Percentiles rank a stretch among this genome's conserved stretches.
phyloP scores from a whole-genome alignment of 1,284 basidiomycete genomes.

The Trichosporon sp. region DNA sequence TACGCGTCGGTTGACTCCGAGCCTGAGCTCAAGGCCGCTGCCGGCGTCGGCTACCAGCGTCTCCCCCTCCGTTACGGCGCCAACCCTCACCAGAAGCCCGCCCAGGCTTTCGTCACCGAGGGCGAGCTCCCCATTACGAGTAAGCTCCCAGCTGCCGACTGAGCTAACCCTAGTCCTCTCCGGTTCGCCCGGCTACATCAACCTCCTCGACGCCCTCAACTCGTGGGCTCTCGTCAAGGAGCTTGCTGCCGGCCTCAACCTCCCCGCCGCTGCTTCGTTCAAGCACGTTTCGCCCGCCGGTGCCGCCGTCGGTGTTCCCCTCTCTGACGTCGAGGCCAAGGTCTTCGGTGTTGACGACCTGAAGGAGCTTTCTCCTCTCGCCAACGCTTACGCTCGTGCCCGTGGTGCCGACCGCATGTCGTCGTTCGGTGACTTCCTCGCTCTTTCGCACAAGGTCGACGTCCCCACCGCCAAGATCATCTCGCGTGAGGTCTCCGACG shows the following conservation, averaged over 20 bases:
- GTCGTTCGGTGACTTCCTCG: constrained; percentile 98
- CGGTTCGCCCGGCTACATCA: constrained; percentile 98
- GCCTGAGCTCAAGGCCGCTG: constrained; percentile 66
- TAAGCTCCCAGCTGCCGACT: constrained; percentile 51
- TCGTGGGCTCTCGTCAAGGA: constrained; percentile 96
- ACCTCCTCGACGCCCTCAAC: constrained; percentile 97
- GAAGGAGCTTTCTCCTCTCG: constrained; percentile 82
- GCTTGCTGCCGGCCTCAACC: constrained; percentile 72
- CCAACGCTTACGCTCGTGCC: constrained; percentile 92
- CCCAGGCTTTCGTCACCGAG: constrained; percentile 89
- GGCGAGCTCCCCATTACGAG: constrained; percentile 94
- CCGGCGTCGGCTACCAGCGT: constrained; percentile 70
- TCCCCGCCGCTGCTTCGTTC: constrained; percentile 97
- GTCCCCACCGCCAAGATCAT: constrained; percentile 93
- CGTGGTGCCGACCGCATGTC: constrained; percentile 99
- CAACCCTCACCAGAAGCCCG: constrained; percentile 98
- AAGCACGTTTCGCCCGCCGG: constrained; percentile 99
- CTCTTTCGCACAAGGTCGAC: constrained; percentile 89
- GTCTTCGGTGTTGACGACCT: constrained; percentile 97
- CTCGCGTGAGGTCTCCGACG: constrained; percentile 96
- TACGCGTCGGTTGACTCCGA: constrained; percentile 79
- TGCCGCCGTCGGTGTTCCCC: constrained; percentile 84
- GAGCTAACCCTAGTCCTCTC: constrained; percentile 66
- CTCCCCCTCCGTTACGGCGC: constrained; percentile 91
- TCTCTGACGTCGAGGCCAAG: constrained; percentile 83